Evolutionary conservation across 495 filamentous ascomycete species (phyloP).

Genomic region (Tuber brumale): DNA sequence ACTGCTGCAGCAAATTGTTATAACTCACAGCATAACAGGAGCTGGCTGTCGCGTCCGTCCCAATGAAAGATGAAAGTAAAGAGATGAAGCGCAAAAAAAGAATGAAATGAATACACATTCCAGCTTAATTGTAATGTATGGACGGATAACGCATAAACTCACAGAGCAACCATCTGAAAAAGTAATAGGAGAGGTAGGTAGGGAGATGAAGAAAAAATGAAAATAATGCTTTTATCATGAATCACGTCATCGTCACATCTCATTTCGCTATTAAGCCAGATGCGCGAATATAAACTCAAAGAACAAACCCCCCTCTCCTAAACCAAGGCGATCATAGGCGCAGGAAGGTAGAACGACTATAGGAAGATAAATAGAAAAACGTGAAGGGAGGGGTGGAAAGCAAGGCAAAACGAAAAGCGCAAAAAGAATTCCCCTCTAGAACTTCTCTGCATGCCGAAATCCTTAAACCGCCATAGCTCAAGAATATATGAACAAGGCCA

Average conservation of each 20-base stretch:
- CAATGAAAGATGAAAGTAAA: neutral
- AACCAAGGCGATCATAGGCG: neutral
- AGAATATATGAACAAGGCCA: neutral
- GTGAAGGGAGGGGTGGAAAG: neutral
- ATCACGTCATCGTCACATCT: neutral
- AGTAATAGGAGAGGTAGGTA: neutral
- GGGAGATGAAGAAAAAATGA: neutral
- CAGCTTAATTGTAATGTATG: neutral
- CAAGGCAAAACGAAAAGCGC: neutral
- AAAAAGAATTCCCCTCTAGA: neutral
- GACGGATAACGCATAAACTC: neutral
- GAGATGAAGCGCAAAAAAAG: neutral
- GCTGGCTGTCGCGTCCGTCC: neutral
- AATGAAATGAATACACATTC: neutral
- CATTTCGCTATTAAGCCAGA: slow-evolving; percentile 1
- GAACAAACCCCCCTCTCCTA: neutral
- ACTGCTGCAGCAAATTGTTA: neutral
- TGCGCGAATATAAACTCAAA: neutral
- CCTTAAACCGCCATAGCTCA: neutral
- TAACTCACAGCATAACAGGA: neutral
- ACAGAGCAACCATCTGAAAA: neutral
- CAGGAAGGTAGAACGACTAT: neutral
- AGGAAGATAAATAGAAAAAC: neutral
- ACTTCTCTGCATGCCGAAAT: neutral
- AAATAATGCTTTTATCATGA: slow-evolving; percentile 3